phyloP scores from a whole-genome alignment of 768 basidiomycete species.

The Boletus vermiculosoides region DNA sequence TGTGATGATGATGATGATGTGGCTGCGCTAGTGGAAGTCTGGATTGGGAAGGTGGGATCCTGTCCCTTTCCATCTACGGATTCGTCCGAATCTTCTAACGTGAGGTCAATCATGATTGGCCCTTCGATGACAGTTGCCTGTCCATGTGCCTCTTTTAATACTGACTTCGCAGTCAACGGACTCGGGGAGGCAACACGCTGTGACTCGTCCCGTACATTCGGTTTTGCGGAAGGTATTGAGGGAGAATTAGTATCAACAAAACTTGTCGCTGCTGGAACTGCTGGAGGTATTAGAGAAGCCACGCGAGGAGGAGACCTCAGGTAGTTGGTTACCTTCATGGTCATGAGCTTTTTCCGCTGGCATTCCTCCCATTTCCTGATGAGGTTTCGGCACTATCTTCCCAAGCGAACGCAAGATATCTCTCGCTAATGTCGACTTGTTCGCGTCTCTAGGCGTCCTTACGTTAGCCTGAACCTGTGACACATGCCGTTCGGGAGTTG shows the following conservation, averaged over 20 bases:
- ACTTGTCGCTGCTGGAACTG: not conserved
- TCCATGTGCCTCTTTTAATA: not conserved
- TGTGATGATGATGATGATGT: conserved; percentile 8
- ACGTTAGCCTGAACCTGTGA: not conserved
- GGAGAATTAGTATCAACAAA: not conserved
- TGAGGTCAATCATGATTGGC: conserved; percentile 30
- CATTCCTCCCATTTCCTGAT: conserved; percentile 7
- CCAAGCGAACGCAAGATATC: conserved; percentile 58
- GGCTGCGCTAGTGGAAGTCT: conserved; percentile 1
- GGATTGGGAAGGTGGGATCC: conserved; percentile 10
- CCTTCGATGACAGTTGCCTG: conserved; percentile 3
- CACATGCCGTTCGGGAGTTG: conserved; percentile 10
- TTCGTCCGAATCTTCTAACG: conserved; percentile 23
- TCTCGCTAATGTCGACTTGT: conserved; percentile 51
- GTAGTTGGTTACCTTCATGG: not conserved
- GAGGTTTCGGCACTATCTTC: conserved; percentile 8
- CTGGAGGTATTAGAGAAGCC: not conserved
- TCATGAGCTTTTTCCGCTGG: not conserved
- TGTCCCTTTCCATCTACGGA: conserved; percentile 15
- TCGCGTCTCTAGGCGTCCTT: conserved; percentile 40
- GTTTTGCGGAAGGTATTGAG: not conserved
- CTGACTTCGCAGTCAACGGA: not conserved
- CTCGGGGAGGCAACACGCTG: not conserved
- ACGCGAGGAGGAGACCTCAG: not conserved
- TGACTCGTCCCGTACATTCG: not conserved